Evolutionary conservation across 345 rosid species (phyloP).

Genomic region (Eutrema yunnanense): DNA sequence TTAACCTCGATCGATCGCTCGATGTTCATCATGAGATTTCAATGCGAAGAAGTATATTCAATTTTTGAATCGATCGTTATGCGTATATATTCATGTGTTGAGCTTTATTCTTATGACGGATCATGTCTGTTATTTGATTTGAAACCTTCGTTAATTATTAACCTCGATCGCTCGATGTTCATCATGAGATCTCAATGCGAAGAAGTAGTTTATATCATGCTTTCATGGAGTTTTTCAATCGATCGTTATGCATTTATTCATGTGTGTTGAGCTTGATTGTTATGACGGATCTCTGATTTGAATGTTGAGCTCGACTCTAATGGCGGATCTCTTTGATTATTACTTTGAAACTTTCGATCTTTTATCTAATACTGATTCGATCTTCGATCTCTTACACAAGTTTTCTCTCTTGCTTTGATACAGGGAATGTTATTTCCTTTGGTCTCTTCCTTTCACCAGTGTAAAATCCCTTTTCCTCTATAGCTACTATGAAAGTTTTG

Average conservation of each 20-base stretch:
- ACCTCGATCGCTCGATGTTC: background rate
- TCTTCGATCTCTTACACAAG: background rate
- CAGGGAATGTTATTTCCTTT: slow-evolving; percentile 59
- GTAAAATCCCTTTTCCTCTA: slow-evolving; percentile 27
- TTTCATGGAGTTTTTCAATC: too few species aligned
- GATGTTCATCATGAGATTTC: background rate
- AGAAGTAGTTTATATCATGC: too few species aligned
- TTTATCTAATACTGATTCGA: background rate
- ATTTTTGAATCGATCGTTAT: background rate
- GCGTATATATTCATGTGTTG: background rate
- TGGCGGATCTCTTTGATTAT: background rate
- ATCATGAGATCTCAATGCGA: background rate
- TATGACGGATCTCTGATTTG: background rate
- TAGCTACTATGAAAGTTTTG: background rate
- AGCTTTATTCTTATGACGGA: background rate
- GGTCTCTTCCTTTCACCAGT: slow-evolving; percentile 40
- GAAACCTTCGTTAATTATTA: too few species aligned
- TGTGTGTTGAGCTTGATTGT: background rate
- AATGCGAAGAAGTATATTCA: background rate
- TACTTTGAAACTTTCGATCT: background rate
- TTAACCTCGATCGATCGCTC: too few species aligned
- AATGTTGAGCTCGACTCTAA: background rate
- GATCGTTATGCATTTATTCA: background rate
- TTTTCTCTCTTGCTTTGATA: background rate
- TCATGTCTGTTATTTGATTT: background rate